Conservation (phyloP, 139 green algal genomes). For the Coccomyxa sp. region DNA sequence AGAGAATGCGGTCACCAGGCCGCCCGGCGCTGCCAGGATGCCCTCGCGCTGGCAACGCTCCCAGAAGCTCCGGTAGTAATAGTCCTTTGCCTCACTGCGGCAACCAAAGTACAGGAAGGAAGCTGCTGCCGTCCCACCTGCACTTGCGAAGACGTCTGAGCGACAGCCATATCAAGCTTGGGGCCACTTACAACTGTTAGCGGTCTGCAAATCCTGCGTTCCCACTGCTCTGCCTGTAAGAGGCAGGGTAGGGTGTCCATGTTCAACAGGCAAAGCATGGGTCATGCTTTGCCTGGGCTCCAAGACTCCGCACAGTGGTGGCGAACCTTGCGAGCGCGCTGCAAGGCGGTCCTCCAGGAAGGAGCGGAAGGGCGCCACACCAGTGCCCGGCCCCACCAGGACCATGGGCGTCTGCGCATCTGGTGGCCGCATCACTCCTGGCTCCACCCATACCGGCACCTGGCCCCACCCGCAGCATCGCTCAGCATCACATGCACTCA, state of each 20-base stretch:
- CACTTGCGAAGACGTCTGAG: too few species aligned
- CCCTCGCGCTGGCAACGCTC: conserved; percentile 29
- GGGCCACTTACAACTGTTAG: too few species aligned
- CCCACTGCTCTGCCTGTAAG: too few species aligned
- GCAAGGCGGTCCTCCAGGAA: conserved; percentile 68
- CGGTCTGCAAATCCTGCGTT: too few species aligned
- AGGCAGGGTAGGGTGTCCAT: too few species aligned
- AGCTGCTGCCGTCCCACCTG: conserved; percentile 17
- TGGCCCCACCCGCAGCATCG: background rate
- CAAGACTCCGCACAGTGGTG: too few species aligned
- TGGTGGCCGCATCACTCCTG: conserved; percentile 61
- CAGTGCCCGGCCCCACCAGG: conserved; percentile 76
- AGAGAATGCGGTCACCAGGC: conserved; percentile 77
- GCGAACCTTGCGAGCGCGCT: conserved; percentile 2
- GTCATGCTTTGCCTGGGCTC: too few species aligned
- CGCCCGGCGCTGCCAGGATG: conserved; percentile 37
- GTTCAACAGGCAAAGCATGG: too few species aligned
- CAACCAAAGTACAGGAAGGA: conserved; percentile 86
- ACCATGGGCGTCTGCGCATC: conserved; percentile 50
- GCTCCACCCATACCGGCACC: conserved; percentile 74
- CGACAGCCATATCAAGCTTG: too few species aligned
- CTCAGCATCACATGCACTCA: background rate
- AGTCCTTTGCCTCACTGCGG: conserved; percentile 62
- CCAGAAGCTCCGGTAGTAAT: conserved; percentile 78
- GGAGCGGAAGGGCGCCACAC: conserved; percentile 79